Conservation (phyloP, 2,329 filamentous ascomycete genomes). For the Cordyceps farinosa region DNA sequence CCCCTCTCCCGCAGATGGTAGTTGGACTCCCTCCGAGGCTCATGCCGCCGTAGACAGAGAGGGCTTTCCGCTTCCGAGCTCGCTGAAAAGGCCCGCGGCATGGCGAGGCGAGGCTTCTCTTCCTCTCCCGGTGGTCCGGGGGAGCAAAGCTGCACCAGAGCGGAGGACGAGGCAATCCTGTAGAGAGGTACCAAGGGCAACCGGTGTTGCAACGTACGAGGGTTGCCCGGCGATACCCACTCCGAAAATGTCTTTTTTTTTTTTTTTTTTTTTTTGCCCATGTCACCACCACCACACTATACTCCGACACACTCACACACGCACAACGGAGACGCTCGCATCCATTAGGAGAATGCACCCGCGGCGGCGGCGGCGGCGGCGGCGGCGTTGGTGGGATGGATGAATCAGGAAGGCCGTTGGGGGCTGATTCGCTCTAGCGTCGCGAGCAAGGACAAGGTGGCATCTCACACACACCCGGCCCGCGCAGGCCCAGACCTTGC, state of each 20-base stretch:
- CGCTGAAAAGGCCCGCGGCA: background rate
- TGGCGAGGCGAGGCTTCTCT: background rate
- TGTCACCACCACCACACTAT: background rate
- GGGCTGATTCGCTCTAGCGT: background rate
- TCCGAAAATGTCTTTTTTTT: background rate
- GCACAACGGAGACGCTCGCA: background rate
- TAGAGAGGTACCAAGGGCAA: background rate
- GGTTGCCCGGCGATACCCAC: background rate
- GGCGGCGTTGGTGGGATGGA: background rate
- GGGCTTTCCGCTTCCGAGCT: background rate
- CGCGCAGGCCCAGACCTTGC: background rate
- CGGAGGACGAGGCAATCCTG: background rate
- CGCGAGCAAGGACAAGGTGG: conserved; percentile 2
- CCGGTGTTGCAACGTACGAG: background rate
- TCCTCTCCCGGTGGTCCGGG: background rate
- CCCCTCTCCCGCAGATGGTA: background rate
- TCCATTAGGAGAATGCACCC: background rate
- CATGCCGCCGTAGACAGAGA: too few species aligned
- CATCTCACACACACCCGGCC: background rate
- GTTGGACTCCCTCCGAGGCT: background rate
- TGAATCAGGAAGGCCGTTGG: conserved; percentile 15
- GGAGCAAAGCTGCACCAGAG: background rate
- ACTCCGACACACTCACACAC: background rate
- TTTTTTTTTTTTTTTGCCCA: background rate
- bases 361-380: background rate